Conservation (phyloP, 2,329 filamentous ascomycete genomes). For the Dactylellina leptospora region DNA sequence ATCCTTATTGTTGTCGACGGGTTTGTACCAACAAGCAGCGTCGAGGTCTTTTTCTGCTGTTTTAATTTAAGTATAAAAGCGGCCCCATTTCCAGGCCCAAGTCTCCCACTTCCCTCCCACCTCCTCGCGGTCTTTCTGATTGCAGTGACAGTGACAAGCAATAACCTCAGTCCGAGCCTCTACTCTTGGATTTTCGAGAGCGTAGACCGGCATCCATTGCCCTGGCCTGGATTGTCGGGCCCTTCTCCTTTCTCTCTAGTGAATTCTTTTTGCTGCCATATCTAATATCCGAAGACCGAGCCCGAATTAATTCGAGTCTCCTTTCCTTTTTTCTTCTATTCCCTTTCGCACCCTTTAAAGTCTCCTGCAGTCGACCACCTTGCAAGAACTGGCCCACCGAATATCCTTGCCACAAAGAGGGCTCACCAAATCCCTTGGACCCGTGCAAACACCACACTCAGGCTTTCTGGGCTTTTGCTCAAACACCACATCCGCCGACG, state of each 20-base stretch:
- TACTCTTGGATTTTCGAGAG: background rate
- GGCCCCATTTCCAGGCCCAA: constrained; percentile 25
- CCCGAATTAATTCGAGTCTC: background rate
- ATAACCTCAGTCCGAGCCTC: background rate
- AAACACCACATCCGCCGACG: no score
- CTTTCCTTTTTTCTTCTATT: background rate
- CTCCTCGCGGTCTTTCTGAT: constrained; percentile 2
- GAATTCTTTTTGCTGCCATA: constrained; percentile 16
- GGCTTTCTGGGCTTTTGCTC: no score
- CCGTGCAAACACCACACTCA: background rate
- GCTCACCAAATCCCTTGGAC: background rate
- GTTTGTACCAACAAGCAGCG: constrained; percentile 19
- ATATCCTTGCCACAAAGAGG: constrained; percentile 8
- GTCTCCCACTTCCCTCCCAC: background rate
- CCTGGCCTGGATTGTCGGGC: constrained; percentile 23
- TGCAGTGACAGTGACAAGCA: constrained; percentile 10
- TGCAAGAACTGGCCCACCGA: constrained; percentile 17
- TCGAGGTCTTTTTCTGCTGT: background rate
- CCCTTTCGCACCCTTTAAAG: no score
- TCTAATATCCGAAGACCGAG: constrained; percentile 16
- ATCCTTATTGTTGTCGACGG: constrained; percentile 33
- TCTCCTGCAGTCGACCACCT: constrained; percentile 40
- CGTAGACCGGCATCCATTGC: constrained; percentile 10
- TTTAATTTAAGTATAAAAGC: constrained; percentile 48
- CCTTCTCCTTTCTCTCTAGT: constrained; percentile 4